Evolutionary conservation across 2,329 filamentous ascomycete genomes (phyloP), one percentile per base, ranked within the genome.

Genomic region (Teratosphaeria gauchensis): DNA sequence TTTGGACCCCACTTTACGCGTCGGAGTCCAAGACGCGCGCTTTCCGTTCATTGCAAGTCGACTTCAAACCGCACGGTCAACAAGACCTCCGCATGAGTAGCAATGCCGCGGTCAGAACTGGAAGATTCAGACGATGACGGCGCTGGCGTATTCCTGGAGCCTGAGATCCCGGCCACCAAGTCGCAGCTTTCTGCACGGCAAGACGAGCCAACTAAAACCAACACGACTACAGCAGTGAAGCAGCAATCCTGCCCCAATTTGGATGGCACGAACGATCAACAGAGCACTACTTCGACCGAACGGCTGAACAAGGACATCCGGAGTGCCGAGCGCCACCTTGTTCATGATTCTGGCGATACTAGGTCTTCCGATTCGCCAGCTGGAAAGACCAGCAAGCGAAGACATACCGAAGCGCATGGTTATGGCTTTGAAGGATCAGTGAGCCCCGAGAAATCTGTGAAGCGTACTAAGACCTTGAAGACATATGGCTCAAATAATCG

Each of bases 251-350:
- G 19, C 4, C 21, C 16, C 42, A 21, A 35, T 55, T 21, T 53
- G 42, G 59, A 61, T 21, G 53, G 57, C 21, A 58, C 57, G 14
- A 53, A 51, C 19, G 59, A 58, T 38, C 59, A 61, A 53, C 21
- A 53, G 28, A 66, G 63, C 51, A 66, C 63, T 11, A 63, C 59
- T 11, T 66, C 64, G 6, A 65, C 63, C 62, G 67, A 64, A 30
- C 63, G 64, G 6, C 55, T 70, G 12, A 57, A 60, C 28, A 54
- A 60, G 16, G 59, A 68, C 30, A 68, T 70, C 52, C 54, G 55
- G 12, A 60, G 63, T 28, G 66, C 65, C 4, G 61, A 67, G 51
- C 60, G 63, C 33, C 64, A 57, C n/a, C 64, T 71, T 31, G 62
- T 67, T 53, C 63, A 53, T 9, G 57, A 42, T 24, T 60, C 62